Evolutionary conservation across 2,329 filamentous ascomycete genomes (phyloP).

Genomic region (Epichloe hybrida): DNA sequence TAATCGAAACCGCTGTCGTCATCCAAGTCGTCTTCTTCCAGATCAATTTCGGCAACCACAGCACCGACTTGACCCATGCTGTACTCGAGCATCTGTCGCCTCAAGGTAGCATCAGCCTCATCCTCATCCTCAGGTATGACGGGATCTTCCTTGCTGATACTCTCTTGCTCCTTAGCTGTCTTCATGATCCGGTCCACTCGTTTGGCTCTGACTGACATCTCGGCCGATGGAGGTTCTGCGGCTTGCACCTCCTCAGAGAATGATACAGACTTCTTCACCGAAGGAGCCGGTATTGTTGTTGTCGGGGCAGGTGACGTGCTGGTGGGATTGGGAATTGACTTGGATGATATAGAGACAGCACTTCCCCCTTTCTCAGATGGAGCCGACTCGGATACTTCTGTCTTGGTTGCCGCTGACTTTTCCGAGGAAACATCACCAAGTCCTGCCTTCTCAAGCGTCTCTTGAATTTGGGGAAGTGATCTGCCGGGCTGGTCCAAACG

Average conservation of each 20-base stretch:
- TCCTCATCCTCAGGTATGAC: constrained; percentile 63
- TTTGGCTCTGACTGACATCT: constrained; percentile 28
- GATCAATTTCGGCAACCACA: constrained; percentile 80
- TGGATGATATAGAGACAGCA: not conserved
- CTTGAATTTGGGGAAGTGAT: constrained; percentile 51
- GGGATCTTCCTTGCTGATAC: constrained; percentile 26
- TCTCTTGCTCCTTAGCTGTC: constrained; percentile 40
- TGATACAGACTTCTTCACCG: constrained; percentile 43
- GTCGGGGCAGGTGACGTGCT: not conserved
- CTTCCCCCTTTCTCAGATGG: not conserved
- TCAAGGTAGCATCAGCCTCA: constrained; percentile 63
- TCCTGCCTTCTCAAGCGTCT: constrained; percentile 67
- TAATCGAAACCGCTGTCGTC: constrained; percentile 43
- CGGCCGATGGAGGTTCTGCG: constrained; percentile 11
- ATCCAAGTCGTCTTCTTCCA: constrained; percentile 53
- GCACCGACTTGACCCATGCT: constrained; percentile 77
- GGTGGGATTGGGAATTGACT: not conserved
- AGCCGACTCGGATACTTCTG: not conserved
- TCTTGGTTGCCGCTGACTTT: constrained; percentile 3
- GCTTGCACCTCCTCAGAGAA: constrained; percentile 44
- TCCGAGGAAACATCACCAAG: constrained; percentile 31
- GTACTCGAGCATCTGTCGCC: constrained; percentile 84
- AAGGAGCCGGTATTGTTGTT: not conserved
- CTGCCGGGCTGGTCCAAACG: constrained; percentile 54
- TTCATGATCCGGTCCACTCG: constrained; percentile 44